These are phyloP conservation scores for Cyclotella baltica DNA, from an alignment of 108 stramenopile genomes.

Conservation along the genomic window DNA sequence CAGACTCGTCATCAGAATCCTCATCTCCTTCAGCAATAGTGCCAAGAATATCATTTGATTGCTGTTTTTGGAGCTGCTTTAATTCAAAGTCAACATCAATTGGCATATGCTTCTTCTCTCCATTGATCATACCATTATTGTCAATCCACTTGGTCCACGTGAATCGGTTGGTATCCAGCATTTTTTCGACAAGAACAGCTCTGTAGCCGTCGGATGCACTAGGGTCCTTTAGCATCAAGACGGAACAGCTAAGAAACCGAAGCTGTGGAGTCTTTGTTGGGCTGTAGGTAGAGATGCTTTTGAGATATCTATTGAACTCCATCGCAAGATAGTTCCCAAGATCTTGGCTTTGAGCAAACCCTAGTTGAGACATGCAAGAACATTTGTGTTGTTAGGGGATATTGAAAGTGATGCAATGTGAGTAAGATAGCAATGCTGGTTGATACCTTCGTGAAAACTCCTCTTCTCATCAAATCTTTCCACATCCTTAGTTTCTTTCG, in stretches of 20 bases:
- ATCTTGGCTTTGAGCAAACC: conserved; percentile 59
- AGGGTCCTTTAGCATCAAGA: conserved; percentile 58
- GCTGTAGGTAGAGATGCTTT: conserved; percentile 41
- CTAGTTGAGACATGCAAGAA: not conserved
- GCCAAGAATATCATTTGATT: conserved; percentile 11
- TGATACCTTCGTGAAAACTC: conserved; percentile 41
- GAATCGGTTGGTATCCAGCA: conserved; percentile 56
- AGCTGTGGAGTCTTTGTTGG: conserved; percentile 46
- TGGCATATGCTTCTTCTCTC: conserved; percentile 24
- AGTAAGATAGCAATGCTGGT: not conserved
- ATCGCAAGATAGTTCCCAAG: conserved; percentile 55
- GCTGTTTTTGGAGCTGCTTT: conserved; percentile 27
- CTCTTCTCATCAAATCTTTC: conserved; percentile 50
- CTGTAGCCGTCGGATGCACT: conserved; percentile 35
- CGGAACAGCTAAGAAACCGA: conserved; percentile 56
- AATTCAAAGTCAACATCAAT: conserved; percentile 53
- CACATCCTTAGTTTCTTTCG: conserved; percentile 57
- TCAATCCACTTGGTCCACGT: conserved; percentile 69
- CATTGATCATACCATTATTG: conserved; percentile 54
- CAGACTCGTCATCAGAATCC: conserved; percentile 48
- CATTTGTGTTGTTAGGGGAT: not conserved
- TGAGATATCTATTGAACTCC: conserved; percentile 54
- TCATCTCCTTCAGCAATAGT: conserved; percentile 48
- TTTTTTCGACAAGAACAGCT: conserved; percentile 67
- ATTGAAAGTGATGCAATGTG: no score